Base-by-base conservation (phyloP, 2,329 filamentous ascomycete species). In the Fusarium aywerte region DNA sequence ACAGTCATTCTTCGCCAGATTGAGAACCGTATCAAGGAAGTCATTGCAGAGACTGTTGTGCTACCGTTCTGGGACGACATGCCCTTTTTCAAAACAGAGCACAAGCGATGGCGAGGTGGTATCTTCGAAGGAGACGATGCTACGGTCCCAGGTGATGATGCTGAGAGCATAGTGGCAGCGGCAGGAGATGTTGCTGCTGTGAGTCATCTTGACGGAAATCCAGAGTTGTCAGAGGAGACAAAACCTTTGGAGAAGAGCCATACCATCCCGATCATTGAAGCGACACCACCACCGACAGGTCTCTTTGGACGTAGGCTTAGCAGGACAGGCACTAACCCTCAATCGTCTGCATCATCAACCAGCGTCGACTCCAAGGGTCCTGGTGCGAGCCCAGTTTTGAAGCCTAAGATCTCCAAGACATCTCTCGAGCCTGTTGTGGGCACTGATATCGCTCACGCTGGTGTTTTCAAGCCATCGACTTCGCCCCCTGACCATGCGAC, bases 41-140 rank as follows among this genome's bases (percentile, higher is more conserved):
- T 97, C 10, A 85, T 99, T 62, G 92, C 91, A 11, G 96, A 99
- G 79, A 97, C 93, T 2, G 78, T 98, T 20, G 96, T 99, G 3
- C 83, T 90, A 56, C 96, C 96, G 0, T 97, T 97, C 75, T 99
- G 96, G 95, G 96, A 99, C 68, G 96, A 99, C 76, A 86, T 93
- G 23, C 93, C 96, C 0, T 98, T 99, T 77, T 90, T 93, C 75
- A 88, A 91, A 71, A 98, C 93, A 0, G 85, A 89, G 56, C 83
- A 87, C 57, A 93, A 97, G 76, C 80, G 82, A 20, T 93, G 92
- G 84, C 87, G 96, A 70, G 96, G 95, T 12, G 96, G 96, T 0
- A 91, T 98, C 20, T 99, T 88, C 74, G 83, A 85, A 31, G 83
- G 84, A 27, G 86, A 88, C 44, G 81, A 84, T 62, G 80, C 78